Evolutionary conservation across 2,329 filamentous ascomycete species (phyloP).

Genomic region (Scedosporium aurantiacum): DNA sequence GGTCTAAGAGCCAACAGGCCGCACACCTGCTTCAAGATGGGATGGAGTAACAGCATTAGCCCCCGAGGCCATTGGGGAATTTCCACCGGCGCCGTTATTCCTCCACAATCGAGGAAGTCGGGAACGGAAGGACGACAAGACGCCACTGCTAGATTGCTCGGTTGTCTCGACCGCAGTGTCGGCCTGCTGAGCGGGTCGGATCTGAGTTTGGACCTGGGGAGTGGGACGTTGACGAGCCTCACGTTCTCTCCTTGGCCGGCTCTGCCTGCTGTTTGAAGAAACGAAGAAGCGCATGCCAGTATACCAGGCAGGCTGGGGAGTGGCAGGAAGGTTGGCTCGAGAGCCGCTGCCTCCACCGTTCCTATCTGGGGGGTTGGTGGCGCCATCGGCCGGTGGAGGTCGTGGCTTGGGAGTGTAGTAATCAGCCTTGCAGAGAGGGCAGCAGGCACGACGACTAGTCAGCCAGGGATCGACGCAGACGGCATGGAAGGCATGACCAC

Average conservation of each 20-base stretch:
- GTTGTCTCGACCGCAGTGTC: background rate
- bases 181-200: background rate
- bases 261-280: background rate
- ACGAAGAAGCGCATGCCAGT: slow-evolving; percentile 9
- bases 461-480: slow-evolving; percentile 95
- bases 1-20: slow-evolving; percentile 8
- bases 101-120: background rate
- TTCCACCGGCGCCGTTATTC: background rate
- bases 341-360: slow-evolving; percentile 26
- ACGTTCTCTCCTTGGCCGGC: background rate
- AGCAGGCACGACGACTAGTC: slow-evolving; percentile 86
- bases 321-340: slow-evolving; percentile 36
- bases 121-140: slow-evolving; percentile 3
- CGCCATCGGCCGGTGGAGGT: slow-evolving; percentile 34
- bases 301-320: slow-evolving; percentile 29
- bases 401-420: slow-evolving; percentile 93
- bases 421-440: slow-evolving; percentile 94
- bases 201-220: background rate
- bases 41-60: slow-evolving; percentile 27
- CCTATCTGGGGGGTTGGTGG: slow-evolving; percentile 15
- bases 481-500: slow-evolving; percentile 96
- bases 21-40: slow-evolving; percentile 34
- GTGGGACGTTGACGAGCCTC: background rate
- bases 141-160: background rate
- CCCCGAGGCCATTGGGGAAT: slow-evolving; percentile 9